Percentiles rank a stretch among this genome's conserved stretches.
Conservation (phyloP, 2,329 filamentous ascomycete species). For the Fusarium transvaalense region DNA sequence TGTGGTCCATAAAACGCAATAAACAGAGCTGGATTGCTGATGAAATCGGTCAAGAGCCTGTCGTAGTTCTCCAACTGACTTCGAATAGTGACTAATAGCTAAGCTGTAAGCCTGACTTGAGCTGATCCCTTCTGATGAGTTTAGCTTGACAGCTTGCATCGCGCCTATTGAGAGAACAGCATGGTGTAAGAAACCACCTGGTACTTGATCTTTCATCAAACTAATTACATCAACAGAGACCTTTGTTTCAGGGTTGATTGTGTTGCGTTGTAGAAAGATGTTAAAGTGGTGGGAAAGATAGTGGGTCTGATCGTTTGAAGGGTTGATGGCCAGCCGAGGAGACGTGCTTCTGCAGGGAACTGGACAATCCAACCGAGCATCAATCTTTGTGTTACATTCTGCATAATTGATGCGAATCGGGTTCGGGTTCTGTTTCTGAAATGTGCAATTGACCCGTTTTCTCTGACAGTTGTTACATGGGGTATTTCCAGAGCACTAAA, state of each 20-base stretch:
- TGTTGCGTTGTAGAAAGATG: constrained; percentile 47
- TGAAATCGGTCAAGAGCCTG: constrained; percentile 24
- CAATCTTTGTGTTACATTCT: constrained; percentile 8
- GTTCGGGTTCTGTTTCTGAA: background rate
- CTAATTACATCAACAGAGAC: constrained; percentile 40
- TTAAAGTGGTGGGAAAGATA: constrained; percentile 51
- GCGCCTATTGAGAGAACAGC: constrained; percentile 51
- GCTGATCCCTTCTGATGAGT: constrained; percentile 5
- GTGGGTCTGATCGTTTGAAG: constrained; percentile 26
- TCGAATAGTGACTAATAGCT: constrained; percentile 47
- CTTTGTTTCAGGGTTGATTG: constrained; percentile 37
- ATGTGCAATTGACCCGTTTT: constrained; percentile 43
- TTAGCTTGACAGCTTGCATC: constrained; percentile 47
- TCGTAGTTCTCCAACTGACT: constrained; percentile 45
- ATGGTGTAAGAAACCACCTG: constrained; percentile 42
- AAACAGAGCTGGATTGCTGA: background rate
- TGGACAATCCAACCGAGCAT: background rate
- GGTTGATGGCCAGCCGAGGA: background rate
- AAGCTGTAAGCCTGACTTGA: constrained; percentile 3
- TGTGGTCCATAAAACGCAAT: constrained; percentile 52
- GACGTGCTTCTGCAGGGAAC: fast-evolving
- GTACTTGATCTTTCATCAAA: constrained; percentile 31
- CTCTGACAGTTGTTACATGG: constrained; percentile 52
- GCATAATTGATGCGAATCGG: constrained; percentile 45
- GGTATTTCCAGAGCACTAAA: constrained; percentile 51